Percentiles rank a stretch among this genome's conserved stretches.
Conservation (phyloP, 202 grass and related monocot species). For the Cymbopogon flexuosus region DNA sequence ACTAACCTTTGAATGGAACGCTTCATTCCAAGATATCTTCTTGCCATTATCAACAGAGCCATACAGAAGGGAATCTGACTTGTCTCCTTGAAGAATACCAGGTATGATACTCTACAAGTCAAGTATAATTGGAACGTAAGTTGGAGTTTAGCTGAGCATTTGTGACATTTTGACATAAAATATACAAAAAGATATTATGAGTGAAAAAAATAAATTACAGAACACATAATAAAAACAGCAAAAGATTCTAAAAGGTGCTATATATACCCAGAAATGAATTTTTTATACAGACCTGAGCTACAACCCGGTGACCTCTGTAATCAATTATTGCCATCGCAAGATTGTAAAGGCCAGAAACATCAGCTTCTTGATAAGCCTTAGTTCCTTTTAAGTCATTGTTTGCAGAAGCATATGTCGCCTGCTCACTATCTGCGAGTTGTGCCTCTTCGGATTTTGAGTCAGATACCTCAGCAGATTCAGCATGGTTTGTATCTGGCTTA, state of each 20-base stretch:
- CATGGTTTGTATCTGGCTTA: conserved; percentile 31
- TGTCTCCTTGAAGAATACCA: conserved; percentile 99
- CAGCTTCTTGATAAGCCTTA: conserved; percentile 95
- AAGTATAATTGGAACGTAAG: conserved; percentile 18
- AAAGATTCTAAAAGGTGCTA: conserved; percentile 5
- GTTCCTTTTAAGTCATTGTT: conserved; percentile 99
- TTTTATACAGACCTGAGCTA: conserved; percentile 66
- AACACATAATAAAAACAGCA: conserved; percentile 9
- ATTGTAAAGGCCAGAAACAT: conserved; percentile 91
- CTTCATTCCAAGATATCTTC: conserved; percentile 96
- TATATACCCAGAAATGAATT: not conserved
- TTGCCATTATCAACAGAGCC: conserved; percentile 99
- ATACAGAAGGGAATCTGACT: conserved; percentile 92
- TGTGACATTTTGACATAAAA: not conserved
- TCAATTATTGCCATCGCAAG: conserved; percentile 99
- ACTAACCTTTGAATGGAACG: conserved; percentile 85
- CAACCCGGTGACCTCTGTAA: conserved; percentile 96
- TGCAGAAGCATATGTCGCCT: conserved; percentile 97
- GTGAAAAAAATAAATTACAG: not conserved
- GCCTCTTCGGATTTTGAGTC: conserved; percentile 52
- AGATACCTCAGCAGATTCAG: conserved; percentile 9
- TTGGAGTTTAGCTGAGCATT: not conserved
- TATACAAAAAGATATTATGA: not conserved
- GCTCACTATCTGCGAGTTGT: conserved; percentile 83
- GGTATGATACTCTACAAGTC: conserved; percentile 88